Evolutionary conservation across 805 yeast genomes (phyloP).

Genomic region (Maudiozyma turicensis): DNA sequence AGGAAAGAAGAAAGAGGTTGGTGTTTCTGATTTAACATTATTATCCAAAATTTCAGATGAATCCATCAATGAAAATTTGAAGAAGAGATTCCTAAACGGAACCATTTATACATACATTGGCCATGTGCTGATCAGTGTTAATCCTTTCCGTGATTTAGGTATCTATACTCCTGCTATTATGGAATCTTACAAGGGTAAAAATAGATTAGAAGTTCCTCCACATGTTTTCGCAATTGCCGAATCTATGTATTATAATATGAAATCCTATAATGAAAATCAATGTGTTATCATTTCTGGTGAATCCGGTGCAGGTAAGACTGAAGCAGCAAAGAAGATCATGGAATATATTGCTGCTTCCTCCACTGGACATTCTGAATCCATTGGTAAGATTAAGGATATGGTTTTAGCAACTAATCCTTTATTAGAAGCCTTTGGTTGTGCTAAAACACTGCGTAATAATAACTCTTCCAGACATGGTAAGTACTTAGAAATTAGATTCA

Average conservation of each 20-base stretch:
- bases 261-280: constrained; percentile 87
- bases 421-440: constrained; percentile 98
- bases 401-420: constrained; percentile 96
- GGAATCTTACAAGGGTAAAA: constrained; percentile 76
- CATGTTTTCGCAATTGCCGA: constrained; percentile 98
- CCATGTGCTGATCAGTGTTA: constrained; percentile 88
- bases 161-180: constrained; percentile 78
- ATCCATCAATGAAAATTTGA: constrained; percentile 81
- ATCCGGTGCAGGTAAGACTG: constrained; percentile 97
- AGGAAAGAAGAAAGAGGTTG: constrained; percentile 90
- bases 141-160: constrained; percentile 94
- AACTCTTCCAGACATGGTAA: constrained; percentile 97
- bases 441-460: constrained; percentile 93
- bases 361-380: constrained; percentile 49
- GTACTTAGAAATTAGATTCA: constrained; percentile 84
- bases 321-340: constrained; percentile 96
- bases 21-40: constrained; percentile 89
- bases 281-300: constrained; percentile 97
- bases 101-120: constrained; percentile 90
- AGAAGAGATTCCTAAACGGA: constrained; percentile 81
- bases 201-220: constrained; percentile 93
- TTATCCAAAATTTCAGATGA: constrained; percentile 84
- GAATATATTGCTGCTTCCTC: constrained; percentile 86
- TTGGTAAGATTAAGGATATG: constrained; percentile 89
- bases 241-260: constrained; percentile 89